A percentile compares a stretch with the other conserved stretches of the same genome.
Evolutionary conservation across 2,329 filamentous ascomycete genomes (phyloP).

Genomic region (Diaporthe vaccinii): DNA sequence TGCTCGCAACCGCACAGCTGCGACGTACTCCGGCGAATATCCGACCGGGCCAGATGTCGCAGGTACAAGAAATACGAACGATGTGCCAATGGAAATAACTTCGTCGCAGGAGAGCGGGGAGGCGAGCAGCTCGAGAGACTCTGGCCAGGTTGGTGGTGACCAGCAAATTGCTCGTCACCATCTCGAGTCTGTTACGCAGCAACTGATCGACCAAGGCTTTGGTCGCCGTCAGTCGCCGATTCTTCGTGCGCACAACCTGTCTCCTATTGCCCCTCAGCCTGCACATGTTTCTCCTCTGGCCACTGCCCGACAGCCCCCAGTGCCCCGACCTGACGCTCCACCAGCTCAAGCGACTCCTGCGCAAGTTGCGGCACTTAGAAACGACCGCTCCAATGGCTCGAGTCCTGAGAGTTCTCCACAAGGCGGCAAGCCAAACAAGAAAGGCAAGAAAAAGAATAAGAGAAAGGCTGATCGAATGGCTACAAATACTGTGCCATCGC

Average conservation of each 20-base stretch:
- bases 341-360: slow-evolving; percentile 58
- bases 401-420: slow-evolving; percentile 74
- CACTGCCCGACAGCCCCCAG: slow-evolving; percentile 54
- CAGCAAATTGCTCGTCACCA: slow-evolving; percentile 44
- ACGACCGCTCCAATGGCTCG: slow-evolving; percentile 61
- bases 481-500: slow-evolving; percentile 61
- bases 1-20: neutral
- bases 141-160: slow-evolving; percentile 53
- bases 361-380: slow-evolving; percentile 70
- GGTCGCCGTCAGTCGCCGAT: slow-evolving; percentile 69
- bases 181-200: slow-evolving; percentile 52
- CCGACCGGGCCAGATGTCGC: neutral
- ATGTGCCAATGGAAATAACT: slow-evolving; percentile 43
- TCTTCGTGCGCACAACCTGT: slow-evolving; percentile 80
- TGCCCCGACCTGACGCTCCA: slow-evolving; percentile 50
- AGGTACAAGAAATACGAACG: slow-evolving; percentile 44
- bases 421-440: slow-evolving; percentile 63
- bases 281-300: slow-evolving; percentile 75
- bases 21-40: slow-evolving; percentile 1
- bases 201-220: slow-evolving; percentile 54
- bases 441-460: slow-evolving; percentile 64
- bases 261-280: slow-evolving; percentile 81
- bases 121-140: slow-evolving; percentile 58
- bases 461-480: slow-evolving; percentile 65
- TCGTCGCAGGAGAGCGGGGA: slow-evolving; percentile 57